phyloP scores from a whole-genome alignment of 176 grass and related monocot species.

The Tuctoria greenei region DNA sequence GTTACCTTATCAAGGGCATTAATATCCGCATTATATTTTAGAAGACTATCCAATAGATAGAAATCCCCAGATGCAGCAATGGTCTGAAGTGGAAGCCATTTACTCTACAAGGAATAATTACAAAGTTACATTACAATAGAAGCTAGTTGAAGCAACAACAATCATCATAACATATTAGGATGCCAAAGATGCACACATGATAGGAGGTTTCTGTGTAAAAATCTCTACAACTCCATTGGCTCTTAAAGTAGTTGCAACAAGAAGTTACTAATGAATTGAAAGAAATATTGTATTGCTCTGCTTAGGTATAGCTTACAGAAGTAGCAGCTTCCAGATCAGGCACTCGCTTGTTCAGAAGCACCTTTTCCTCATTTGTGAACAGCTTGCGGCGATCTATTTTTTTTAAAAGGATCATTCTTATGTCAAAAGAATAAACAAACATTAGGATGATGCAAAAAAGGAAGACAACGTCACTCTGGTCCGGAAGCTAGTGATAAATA shows the following conservation, averaged over 20 bases:
- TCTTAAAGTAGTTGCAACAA: not conserved
- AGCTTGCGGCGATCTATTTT: slow-evolving; percentile 69
- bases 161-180: not conserved
- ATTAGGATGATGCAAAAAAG: not conserved
- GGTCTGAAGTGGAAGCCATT: slow-evolving; percentile 84
- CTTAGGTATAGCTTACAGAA: slow-evolving; percentile 56
- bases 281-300: not conserved
- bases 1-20: slow-evolving; percentile 87
- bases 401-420: too few species aligned
- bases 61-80: slow-evolving; percentile 91
- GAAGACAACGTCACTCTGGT: not conserved
- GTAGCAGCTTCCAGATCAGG: slow-evolving; percentile 73
- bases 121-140: not conserved
- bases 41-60: slow-evolving; percentile 77
- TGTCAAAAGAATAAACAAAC: not conserved
- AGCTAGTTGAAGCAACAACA: slow-evolving; percentile 24
- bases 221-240: not conserved
- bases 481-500: not conserved
- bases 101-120: slow-evolving; percentile 54
- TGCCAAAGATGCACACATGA: slow-evolving; percentile 5
- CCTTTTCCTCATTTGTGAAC: slow-evolving; percentile 73
- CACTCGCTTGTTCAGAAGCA: slow-evolving; percentile 71
- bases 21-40: slow-evolving; percentile 71
- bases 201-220: not conserved
- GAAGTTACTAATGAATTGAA: not conserved